A percentile compares a stretch with the other conserved stretches of the same genome.
These are phyloP conservation scores for Yarrowia hollandica DNA, from an alignment of 805 yeast genomes.

Conservation along the genomic window DNA sequence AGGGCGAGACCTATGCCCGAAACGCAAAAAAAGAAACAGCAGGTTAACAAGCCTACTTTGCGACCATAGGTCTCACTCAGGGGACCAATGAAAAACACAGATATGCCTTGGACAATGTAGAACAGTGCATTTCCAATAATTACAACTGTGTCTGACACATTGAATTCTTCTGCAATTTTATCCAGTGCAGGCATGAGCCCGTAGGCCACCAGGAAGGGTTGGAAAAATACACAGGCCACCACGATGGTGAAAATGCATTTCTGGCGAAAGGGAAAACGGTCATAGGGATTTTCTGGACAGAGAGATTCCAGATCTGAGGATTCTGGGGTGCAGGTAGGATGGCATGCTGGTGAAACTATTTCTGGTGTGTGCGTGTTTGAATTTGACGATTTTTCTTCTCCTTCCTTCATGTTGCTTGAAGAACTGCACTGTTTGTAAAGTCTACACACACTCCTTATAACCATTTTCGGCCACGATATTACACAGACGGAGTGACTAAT, in stretches of 20 bases:
- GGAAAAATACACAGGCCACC: conserved; percentile 17
- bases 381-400: neutral
- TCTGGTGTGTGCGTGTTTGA: neutral
- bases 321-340: neutral
- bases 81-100: conserved; percentile 54
- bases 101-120: conserved; percentile 53
- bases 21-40: conserved; percentile 41
- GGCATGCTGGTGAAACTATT: neutral
- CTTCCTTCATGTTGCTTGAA: neutral
- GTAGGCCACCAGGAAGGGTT: conserved; percentile 42
- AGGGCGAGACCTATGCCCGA: conserved; percentile 46
- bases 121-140: conserved; percentile 53
- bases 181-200: conserved; percentile 55
- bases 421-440: neutral
- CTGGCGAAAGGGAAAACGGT: conserved; percentile 12
- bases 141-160: conserved; percentile 50
- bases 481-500: neutral
- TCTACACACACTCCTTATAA: no score
- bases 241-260: conserved; percentile 13
- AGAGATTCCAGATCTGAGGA: neutral
- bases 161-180: conserved; percentile 48
- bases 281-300: neutral
- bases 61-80: conserved; percentile 55
- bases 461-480: neutral
- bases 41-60: conserved; percentile 47